phyloP scores from a whole-genome alignment of 1,284 basidiomycete species.

The Agaricales sp. region DNA sequence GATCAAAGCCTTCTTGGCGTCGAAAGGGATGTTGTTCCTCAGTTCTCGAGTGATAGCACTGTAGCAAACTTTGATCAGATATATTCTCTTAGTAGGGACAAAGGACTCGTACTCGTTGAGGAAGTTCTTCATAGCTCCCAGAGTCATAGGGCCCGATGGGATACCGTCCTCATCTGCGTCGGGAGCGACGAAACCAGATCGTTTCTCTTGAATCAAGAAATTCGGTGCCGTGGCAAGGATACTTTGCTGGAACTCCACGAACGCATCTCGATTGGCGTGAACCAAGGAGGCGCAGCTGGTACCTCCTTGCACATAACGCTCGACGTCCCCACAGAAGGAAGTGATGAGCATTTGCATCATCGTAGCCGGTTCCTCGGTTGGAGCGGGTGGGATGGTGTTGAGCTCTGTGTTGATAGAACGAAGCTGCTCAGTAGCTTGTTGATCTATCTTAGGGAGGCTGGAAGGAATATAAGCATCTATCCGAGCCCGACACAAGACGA shows the following conservation, averaged over 20 bases:
- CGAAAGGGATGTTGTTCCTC: conserved; percentile 24
- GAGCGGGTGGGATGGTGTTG: conserved; percentile 14
- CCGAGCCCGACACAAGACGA: background rate
- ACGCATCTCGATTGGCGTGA: conserved; percentile 18
- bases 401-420: conserved; percentile 14
- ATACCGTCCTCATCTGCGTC: background rate
- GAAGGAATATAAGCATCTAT: background rate
- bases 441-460: conserved; percentile 19
- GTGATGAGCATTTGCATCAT: conserved; percentile 22
- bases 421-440: conserved; percentile 13
- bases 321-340: conserved; percentile 17
- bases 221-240: conserved; percentile 22
- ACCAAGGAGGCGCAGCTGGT: conserved; percentile 15
- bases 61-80: too few relatives aligned
- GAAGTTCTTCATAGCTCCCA: background rate
- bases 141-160: background rate
- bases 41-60: background rate
- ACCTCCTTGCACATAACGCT: conserved; percentile 16
- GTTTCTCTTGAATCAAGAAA: conserved; percentile 15
- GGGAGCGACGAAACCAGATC: background rate
- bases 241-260: conserved; percentile 15
- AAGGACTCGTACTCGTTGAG: background rate
- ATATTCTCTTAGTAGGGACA: too few relatives aligned
- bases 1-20: conserved; percentile 20
- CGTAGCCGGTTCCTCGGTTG: conserved; percentile 20